Base-by-base conservation (phyloP, 2,329 filamentous ascomycete genomes). In the Lecanosticta acicola region DNA sequence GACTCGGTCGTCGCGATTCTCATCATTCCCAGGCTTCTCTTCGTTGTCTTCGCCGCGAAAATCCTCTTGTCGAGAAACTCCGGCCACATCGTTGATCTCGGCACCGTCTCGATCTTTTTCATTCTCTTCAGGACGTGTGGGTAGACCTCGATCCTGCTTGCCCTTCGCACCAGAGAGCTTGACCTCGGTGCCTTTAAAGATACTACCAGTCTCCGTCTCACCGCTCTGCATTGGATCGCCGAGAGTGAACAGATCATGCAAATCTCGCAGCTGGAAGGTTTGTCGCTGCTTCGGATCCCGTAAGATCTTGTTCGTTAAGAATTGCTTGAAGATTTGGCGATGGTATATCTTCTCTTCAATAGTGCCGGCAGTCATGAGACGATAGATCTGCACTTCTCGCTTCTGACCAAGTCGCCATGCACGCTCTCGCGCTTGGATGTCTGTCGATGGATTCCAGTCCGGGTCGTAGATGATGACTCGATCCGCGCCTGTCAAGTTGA, bases 301-400 rank as follows among this genome's bases (percentile, higher is more conserved):
- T 41, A 98, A 68, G 4, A 98, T 90, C 66, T 97, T 97, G 70
- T 97, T 95, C 3, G 89, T 93, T 51, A 98, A 75, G 62, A 97
- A 96, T 59, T 97, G 91, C 67, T 98, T 98, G 75, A 94, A 98
- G 41, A 98, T 93, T 62, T 98, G 93, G 13, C 94, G 85, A 66
- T 98, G 91, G 53, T 97, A 98, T 21, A 98, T 98, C 71, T 98
- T 98, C 67, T 98, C 93, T 63, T 98, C 93, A 18, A 98, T 98
- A 0, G 94, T 98, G 1, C 93, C 93, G 3, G 91, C 88, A 3
- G 88, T 95, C 86, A 98, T 94, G n/a, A 98, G 76, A 29, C 94
- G 85, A 65, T 96, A 98, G 17, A 98, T 95, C 3, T 88, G 90
- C 20, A 98, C 93, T 39, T 95, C 88, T 43, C 85, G 84, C 66